Evolutionary conservation across 768 basidiomycete species (phyloP), one percentile per base, ranked within the genome.

Genomic region (Clathrus columnatus): DNA sequence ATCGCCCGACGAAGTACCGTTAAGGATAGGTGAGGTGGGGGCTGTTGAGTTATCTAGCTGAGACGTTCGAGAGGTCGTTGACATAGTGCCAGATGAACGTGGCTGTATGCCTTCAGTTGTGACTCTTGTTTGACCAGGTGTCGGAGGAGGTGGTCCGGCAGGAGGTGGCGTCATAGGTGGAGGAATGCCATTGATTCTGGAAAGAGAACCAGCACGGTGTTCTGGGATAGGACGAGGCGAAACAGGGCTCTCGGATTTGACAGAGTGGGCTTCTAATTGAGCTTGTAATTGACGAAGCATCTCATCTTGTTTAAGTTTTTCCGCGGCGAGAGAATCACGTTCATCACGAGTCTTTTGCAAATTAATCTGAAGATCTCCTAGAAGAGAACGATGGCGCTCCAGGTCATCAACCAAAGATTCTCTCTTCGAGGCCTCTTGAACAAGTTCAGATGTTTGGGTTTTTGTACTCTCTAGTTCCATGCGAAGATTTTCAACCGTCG

Each of bases 91-190:
- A 7, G 84, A 84, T 24, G 58, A 61, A 32, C 81, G 78, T 11
- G 84, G 84, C 5, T 83, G 56, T 73, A 75, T 14, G 73, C 73
- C 61, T 81, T 85, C 51, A 72, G 73, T 57, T 71, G 76, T 43
- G 67, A 62, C 57, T 20, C 64, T 57, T 28, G 63, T 59, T 57
- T 71, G 66, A 57, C 75, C 79, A 23, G 89, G 89, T 4, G 84
- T 81, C 17, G 88, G 89, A 1, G 87, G 88, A 20, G 89, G 89
- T 0, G 93, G 93, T 10, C 90, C 80, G 28, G 87, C 78, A 0
- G 92, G 93, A 10, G 93, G 90, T 7, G 92, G 91, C 0, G 87
- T 87, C 0, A 88, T 86, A 17, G 91, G 92, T 27, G 91, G 91
- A 42, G 86, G 80, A 48, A 89, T 68, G 43, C 79, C 80, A 57